Evolutionary conservation across 2,329 filamentous ascomycete genomes (phyloP), one percentile per base, ranked within the genome.

Genomic region (Alternaria ventricosa): DNA sequence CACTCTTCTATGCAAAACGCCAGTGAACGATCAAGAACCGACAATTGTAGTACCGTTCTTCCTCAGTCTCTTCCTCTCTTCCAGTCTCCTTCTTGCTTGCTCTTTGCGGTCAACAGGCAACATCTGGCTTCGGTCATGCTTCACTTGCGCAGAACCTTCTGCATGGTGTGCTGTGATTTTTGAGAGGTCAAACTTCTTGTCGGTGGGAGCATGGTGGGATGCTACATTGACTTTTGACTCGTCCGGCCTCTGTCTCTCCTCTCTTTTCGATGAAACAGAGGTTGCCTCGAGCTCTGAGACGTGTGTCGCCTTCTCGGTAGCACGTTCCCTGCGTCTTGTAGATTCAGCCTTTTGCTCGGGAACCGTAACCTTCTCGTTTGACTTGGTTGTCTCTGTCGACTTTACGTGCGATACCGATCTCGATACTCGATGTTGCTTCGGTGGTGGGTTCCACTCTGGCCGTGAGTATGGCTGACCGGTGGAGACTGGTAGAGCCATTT

Each of bases 401-500:
- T 45, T 65, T 12, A 61, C 33, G 22, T 64, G 56, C 11, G 74
- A 68, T 3, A 59, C 41, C 1, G 69, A 66, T 50, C 71, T 77
- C 4, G 71, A 60, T 9, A 49, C 51, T 18, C 69, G 70, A 27
- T 70, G 66, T 41, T 71, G 64, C 44, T 60, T 70, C n/a, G 66
- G 59, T 20, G 68, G 69, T 12, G 67, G 62, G 13, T 71, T 69
- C 70, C 73, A 71, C 13, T 65, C 62, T 3, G 73, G 70, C 51
- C 70, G 70, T 8, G 71, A 66, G 55, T 74, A 74, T 6, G 72
- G 71, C n/a, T 71, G 61, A 8, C 72, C 77, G 11, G 64, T 71
- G 13, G 72, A 71, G 13, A 75, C 71, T 3, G 77, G 77, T 54
- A 80, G 51, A 3, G 76, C 75, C 71, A 78, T 74, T 55, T 70